A percentile compares a stretch with the other conserved stretches of the same genome.
Conservation (phyloP, 148 eudicot species). For the Silene latifolia region DNA sequence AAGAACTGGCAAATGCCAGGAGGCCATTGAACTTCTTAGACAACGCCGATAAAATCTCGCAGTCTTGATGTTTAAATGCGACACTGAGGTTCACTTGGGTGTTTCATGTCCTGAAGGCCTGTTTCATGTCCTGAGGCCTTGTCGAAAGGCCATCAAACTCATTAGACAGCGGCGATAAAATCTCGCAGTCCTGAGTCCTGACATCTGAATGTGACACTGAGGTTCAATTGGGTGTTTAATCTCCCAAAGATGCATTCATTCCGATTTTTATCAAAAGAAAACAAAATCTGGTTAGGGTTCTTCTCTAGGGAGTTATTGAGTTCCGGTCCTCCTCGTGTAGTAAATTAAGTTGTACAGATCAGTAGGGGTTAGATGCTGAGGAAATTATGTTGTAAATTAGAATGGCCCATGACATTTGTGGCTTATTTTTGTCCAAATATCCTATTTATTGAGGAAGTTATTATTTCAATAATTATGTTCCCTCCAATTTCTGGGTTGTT, state of each 20-base stretch:
- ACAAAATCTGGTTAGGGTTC: conserved; percentile 1
- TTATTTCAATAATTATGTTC: conserved; percentile 13
- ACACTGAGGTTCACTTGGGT: neutral
- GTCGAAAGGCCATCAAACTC: neutral
- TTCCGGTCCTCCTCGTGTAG: neutral
- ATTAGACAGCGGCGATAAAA: neutral
- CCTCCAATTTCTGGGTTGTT: neutral
- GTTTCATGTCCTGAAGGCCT: neutral
- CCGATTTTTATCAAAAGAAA: neutral
- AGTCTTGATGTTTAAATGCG: neutral
- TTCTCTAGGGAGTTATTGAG: neutral
- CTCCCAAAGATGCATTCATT: neutral
- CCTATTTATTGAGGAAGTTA: neutral
- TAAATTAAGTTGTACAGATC: conserved; percentile 16
- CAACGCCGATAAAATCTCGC: neutral
- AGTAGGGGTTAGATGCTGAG: conserved; percentile 3
- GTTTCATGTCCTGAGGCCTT: too few relatives aligned
- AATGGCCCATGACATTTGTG: conserved; percentile 20
- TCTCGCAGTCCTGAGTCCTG: neutral
- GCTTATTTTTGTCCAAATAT: conserved; percentile 18
- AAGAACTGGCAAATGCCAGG: neutral
- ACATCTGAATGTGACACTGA: neutral
- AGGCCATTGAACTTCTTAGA: neutral
- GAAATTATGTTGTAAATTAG: conserved; percentile 21
- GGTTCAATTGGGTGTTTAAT: too few relatives aligned